A percentile compares a stretch with the other conserved stretches of the same genome.
phyloP scores from a whole-genome alignment of 1,284 basidiomycete species.

The Rhodotorula sp. region DNA sequence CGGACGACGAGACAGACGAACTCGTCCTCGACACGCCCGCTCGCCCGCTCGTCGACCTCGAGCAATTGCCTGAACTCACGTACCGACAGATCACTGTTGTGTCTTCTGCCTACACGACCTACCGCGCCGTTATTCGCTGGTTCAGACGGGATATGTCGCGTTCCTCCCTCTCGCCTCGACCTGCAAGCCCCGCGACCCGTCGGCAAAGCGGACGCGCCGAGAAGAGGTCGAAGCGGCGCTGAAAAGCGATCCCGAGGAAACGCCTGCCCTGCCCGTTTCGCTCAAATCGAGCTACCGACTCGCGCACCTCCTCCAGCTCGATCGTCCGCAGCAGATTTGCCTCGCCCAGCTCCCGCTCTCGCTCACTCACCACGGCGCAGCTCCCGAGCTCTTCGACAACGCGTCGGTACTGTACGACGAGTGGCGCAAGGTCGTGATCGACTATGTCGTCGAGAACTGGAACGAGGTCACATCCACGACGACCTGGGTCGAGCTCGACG shows the following conservation, averaged over 20 bases:
- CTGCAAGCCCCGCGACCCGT: background rate
- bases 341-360: background rate
- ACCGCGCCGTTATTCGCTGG: background rate
- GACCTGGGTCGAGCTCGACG: background rate
- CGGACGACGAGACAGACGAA: slow-evolving; percentile 3
- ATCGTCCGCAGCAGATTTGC: background rate
- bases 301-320: slow-evolving; percentile 6
- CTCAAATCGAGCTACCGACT: slow-evolving; percentile 18
- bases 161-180: background rate
- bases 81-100: background rate
- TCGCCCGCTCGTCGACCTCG: too few relatives aligned
- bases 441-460: background rate
- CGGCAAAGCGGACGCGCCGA: background rate
- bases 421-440: background rate
- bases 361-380: background rate
- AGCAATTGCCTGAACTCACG: background rate
- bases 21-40: background rate
- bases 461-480: background rate
- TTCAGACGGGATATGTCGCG: background rate
- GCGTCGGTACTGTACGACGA: background rate
- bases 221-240: background rate
- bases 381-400: background rate
- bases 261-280: background rate
- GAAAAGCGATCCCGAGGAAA: accelerated
- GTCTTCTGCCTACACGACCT: background rate